A percentile compares a stretch with the other conserved stretches of the same genome.
phyloP scores from a whole-genome alignment of 1,284 basidiomycete species.

The Phlebopus sp. region DNA sequence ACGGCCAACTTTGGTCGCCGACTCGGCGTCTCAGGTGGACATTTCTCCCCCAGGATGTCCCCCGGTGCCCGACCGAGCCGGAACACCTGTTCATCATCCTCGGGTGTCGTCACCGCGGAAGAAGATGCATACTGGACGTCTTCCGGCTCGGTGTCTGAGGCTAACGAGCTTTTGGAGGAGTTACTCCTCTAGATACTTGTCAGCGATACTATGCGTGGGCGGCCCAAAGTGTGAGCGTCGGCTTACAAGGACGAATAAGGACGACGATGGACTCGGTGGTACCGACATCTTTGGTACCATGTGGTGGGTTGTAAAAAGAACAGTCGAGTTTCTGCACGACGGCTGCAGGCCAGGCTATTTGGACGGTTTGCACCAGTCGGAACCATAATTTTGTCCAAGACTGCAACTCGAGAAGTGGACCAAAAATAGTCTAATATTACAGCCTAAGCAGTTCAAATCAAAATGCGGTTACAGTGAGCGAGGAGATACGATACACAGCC shows the following conservation, averaged over 20 bases:
- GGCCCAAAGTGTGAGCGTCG: not conserved
- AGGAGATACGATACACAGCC: conserved; percentile 1
- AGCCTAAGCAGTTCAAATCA: not conserved
- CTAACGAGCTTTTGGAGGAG: conserved; percentile 20
- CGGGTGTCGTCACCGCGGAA: conserved; percentile 31
- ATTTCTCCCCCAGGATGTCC: conserved; percentile 7
- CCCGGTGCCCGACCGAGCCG: conserved; percentile 16
- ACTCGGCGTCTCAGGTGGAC: not conserved
- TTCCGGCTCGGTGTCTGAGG: conserved; percentile 25
- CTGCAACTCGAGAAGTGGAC: too few species aligned
- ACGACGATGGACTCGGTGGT: conserved; percentile 11
- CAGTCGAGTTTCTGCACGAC: not conserved
- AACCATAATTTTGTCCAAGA: conserved; percentile 11
- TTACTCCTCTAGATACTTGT: conserved; percentile 16
- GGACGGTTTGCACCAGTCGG: conserved; percentile 2
- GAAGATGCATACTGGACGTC: conserved; percentile 21
- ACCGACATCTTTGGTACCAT: conserved; percentile 12
- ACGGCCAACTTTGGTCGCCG: conserved; percentile 9
- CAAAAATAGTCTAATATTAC: not conserved
- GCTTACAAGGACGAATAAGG: conserved; percentile 18
- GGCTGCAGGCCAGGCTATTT: not conserved
- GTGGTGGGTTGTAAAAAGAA: not conserved
- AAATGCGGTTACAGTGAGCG: conserved; percentile 7
- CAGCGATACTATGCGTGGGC: conserved; percentile 2
- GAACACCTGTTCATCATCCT: conserved; percentile 27